phyloP scores from a whole-genome alignment of 1,139 yeast species.

The Eremothecium sinecaudum region DNA sequence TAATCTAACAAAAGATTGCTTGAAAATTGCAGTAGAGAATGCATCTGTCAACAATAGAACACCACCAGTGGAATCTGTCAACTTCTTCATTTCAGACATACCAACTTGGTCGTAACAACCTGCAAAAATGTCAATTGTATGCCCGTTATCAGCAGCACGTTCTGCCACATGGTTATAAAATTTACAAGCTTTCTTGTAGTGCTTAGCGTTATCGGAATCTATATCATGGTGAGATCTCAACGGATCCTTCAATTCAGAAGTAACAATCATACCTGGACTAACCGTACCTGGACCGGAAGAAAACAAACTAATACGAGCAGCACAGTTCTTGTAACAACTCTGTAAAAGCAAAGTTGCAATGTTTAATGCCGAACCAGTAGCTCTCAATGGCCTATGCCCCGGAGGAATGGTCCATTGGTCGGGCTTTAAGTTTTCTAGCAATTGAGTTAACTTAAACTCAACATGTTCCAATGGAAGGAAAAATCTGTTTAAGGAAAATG shows the following conservation, averaged over 20 bases:
- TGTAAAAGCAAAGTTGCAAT: slow-evolving; percentile 79
- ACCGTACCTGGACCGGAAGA: slow-evolving; percentile 95
- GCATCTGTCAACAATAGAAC: slow-evolving; percentile 85
- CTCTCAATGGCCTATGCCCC: slow-evolving; percentile 82
- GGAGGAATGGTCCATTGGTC: slow-evolving; percentile 93
- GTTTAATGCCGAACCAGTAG: slow-evolving; percentile 87
- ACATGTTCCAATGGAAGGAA: slow-evolving; percentile 78
- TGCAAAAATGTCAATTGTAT: slow-evolving; percentile 86
- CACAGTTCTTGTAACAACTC: slow-evolving; percentile 78
- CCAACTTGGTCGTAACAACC: slow-evolving; percentile 99
- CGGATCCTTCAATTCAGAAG: slow-evolving; percentile 86
- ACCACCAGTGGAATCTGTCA: slow-evolving; percentile 90
- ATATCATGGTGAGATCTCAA: slow-evolving; percentile 95
- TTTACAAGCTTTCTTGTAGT: slow-evolving; percentile 81
- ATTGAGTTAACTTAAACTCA: slow-evolving; percentile 75
- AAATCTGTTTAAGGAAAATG: slow-evolving; percentile 55
- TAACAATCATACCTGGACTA: slow-evolving; percentile 91
- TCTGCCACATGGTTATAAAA: slow-evolving; percentile 74
- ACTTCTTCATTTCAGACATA: slow-evolving; percentile 87
- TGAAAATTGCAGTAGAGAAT: slow-evolving; percentile 91
- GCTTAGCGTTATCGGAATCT: slow-evolving; percentile 82
- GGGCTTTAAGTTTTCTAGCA: slow-evolving; percentile 66
- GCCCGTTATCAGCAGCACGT: slow-evolving; percentile 69
- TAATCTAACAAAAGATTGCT: slow-evolving; percentile 82
- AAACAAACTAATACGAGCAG: slow-evolving; percentile 84